These are phyloP conservation scores for Oligophagozyma castellii DNA, from an alignment of 1,139 yeast species.

Conservation along the genomic window DNA sequence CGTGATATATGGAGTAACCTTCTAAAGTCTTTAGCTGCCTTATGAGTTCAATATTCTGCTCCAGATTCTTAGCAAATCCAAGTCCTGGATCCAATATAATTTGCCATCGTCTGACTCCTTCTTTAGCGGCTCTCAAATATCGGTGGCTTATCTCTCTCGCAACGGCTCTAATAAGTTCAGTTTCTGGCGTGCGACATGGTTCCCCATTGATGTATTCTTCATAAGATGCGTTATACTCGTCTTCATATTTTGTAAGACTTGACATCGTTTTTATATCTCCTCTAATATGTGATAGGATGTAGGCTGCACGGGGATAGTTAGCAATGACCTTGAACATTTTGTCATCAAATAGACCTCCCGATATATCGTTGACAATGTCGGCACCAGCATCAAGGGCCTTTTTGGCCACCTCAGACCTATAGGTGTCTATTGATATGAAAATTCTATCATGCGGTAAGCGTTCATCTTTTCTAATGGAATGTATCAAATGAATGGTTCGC, in stretches of 20 bases:
- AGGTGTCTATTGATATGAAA: constrained; percentile 73
- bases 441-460: constrained; percentile 29
- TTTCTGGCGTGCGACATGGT: constrained; percentile 4
- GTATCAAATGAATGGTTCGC: constrained; percentile 59
- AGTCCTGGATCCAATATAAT: constrained; percentile 86
- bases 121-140: constrained; percentile 40
- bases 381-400: constrained; percentile 65
- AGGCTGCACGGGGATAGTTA: constrained; percentile 50
- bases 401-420: constrained; percentile 60
- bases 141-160: constrained; percentile 51
- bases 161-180: constrained; percentile 29
- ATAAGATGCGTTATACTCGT: constrained; percentile 29
- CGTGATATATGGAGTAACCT: constrained; percentile 29
- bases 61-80: constrained; percentile 72
- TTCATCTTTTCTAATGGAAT: constrained; percentile 39
- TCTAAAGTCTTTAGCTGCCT: constrained; percentile 45
- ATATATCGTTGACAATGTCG: constrained; percentile 81
- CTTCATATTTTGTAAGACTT: constrained; percentile 37
- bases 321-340: constrained; percentile 56
- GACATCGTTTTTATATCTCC: constrained; percentile 74
- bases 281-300: constrained; percentile 72
- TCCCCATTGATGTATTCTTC: constrained; percentile 25
- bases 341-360: constrained; percentile 58
- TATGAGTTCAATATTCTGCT: constrained; percentile 57
- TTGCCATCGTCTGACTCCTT: constrained; percentile 81